These are phyloP conservation scores for Trichoderma sp. DNA, from an alignment of 2,329 filamentous ascomycete genomes.

Conservation along the genomic window DNA sequence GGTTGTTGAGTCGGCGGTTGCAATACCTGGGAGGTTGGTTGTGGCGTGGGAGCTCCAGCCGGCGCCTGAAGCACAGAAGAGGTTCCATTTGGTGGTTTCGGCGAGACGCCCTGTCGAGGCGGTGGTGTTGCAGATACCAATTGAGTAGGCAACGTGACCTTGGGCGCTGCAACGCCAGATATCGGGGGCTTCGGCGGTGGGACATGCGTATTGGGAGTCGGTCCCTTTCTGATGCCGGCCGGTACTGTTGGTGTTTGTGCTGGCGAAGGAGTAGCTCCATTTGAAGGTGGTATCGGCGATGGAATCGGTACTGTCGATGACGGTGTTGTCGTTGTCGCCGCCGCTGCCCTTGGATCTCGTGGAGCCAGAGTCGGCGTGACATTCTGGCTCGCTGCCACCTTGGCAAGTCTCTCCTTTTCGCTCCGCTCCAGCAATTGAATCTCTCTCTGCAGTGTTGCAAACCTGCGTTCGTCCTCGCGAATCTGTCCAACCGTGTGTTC, in stretches of 20 bases:
- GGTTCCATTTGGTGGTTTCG: conserved; percentile 34
- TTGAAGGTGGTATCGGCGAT: conserved; percentile 8
- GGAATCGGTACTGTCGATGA: conserved; percentile 26
- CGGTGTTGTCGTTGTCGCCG: conserved; percentile 22
- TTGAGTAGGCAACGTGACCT: conserved; percentile 33
- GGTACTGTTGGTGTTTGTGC: conserved; percentile 26
- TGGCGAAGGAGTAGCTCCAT: conserved; percentile 30
- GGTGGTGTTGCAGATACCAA: conserved; percentile 33
- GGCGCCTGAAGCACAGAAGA: conserved; percentile 42
- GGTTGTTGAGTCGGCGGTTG: conserved; percentile 36
- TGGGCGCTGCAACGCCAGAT: conserved; percentile 27
- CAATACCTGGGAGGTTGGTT: conserved; percentile 33
- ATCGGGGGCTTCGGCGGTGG: conserved; percentile 39
- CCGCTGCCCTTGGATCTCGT: conserved; percentile 34
- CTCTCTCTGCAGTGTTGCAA: conserved; percentile 65
- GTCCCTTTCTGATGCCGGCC: conserved; percentile 31
- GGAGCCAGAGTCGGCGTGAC: conserved; percentile 36
- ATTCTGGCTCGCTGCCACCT: conserved; percentile 37
- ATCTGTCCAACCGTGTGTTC: conserved; percentile 70
- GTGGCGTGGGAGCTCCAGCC: conserved; percentile 32
- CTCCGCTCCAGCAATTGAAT: conserved; percentile 65
- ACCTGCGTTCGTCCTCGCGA: conserved; percentile 69
- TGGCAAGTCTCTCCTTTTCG: conserved; percentile 41
- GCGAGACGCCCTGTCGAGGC: conserved; percentile 32
- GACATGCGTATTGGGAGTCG: conserved; percentile 37